These are phyloP conservation scores for Podospora anserina DNA, from an alignment of 495 filamentous ascomycete genomes.

Conservation along the genomic window DNA sequence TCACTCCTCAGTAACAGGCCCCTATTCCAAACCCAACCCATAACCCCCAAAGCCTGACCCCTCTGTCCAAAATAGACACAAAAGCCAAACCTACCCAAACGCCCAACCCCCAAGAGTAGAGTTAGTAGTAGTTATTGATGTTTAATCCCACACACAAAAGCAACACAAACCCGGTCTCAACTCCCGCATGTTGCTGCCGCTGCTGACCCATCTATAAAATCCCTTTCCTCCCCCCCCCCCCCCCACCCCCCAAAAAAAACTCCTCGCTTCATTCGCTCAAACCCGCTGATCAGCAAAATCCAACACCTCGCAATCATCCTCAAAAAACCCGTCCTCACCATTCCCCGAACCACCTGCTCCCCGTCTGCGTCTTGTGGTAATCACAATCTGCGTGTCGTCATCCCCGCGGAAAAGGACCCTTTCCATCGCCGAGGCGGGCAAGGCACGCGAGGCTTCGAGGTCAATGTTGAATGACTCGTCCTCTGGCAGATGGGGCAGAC, in stretches of 20 bases:
- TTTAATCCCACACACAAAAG: neutral
- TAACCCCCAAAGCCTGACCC: neutral
- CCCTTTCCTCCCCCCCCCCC: neutral
- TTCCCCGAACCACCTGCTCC: constrained; percentile 53
- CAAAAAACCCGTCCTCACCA: constrained; percentile 80
- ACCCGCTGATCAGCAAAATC: constrained; percentile 87
- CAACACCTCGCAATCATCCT: constrained; percentile 89
- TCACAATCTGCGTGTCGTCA: constrained; percentile 67
- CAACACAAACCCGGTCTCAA: neutral
- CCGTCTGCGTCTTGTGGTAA: constrained; percentile 72
- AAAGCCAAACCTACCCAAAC: neutral
- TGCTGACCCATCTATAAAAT: neutral
- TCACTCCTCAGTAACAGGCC: neutral
- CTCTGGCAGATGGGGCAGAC: constrained; percentile 47
- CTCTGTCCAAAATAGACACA: neutral
- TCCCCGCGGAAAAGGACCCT: constrained; percentile 58
- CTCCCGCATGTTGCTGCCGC: neutral
- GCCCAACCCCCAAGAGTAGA: neutral
- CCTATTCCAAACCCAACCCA: neutral
- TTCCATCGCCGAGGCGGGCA: constrained; percentile 56
- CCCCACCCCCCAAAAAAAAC: neutral
- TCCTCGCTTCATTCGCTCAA: constrained; percentile 38
- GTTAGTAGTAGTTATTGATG: neutral
- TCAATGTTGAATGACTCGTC: constrained; percentile 54
- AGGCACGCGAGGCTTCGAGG: constrained; percentile 47